Evolutionary conservation across 1,284 basidiomycete genomes (phyloP), one percentile per base, ranked within the genome.

Genomic region (Marasmius oreades): DNA sequence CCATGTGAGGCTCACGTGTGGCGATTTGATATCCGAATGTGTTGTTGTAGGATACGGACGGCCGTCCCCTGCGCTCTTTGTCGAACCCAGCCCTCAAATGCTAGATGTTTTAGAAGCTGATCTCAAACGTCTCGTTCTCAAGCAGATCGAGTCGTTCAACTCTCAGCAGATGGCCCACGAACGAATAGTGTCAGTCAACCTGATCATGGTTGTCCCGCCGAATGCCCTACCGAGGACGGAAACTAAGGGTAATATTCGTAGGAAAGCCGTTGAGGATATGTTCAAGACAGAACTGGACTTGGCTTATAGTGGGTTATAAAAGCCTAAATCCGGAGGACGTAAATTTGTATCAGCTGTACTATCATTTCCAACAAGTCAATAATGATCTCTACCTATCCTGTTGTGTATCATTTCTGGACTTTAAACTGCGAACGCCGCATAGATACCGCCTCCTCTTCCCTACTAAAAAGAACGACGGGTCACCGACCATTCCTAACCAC

Each of bases 401-500:
- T n/a, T n/a, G n/a, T n/a, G n/a, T n/a, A n/a, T n/a, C n/a, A n/a
- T n/a, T n/a, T n/a, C 31, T 18, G 47, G 28, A 10, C 10, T 31
- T 16, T 5, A 24, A 26, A 66, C 69, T 44, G n/a, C n/a, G n/a
- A n/a, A n/a, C n/a, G n/a, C n/a, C n/a, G n/a, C n/a, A n/a, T n/a
- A n/a, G n/a, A n/a, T 52, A 82, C 81, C 59, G 65, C 67, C 37
- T 63, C 62, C 14, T 58, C 57, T 31, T 66, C 59, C 0, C 66
- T 64, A 33, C 59, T 70, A 69, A 70, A 79, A 56, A 80, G 77
- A 50, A 75, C 70, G 0, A 70, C 69, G 0, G 74, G 59, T 22
- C n/a, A n/a, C n/a, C n/a, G n/a, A n/a, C 71, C 64, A 42, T 73
- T 77, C 39, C 72, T 68, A 23, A 83, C 67, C 4, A 85, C 59